Evolutionary conservation across 768 basidiomycete genomes (phyloP).

Genomic region (Psilocybe cyanescens): DNA sequence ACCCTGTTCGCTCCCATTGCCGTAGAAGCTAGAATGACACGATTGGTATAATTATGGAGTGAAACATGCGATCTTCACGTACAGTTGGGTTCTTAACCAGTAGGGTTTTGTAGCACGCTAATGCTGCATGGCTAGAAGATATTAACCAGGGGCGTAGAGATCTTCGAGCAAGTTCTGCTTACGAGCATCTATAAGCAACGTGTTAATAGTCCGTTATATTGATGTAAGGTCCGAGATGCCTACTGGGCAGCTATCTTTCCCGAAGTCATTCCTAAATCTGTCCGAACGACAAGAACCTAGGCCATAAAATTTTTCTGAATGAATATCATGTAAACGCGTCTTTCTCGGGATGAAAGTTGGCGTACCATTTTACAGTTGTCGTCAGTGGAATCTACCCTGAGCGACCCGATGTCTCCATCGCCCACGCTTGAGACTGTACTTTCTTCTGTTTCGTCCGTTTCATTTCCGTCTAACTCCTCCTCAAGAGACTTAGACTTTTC

Average conservation of each 20-base stretch:
- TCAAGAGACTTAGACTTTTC: conserved; percentile 4
- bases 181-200: conserved; percentile 47
- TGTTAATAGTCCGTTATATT: conserved; percentile 4
- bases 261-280: conserved; percentile 69
- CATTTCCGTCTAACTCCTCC: conserved; percentile 24
- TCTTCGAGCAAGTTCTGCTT: conserved; percentile 19
- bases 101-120: conserved; percentile 92
- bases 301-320: conserved; percentile 12
- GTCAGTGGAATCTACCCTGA: conserved; percentile 39
- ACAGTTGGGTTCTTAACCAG: conserved; percentile 76
- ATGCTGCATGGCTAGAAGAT: conserved; percentile 77
- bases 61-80: conserved; percentile 5
- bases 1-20: conserved; percentile 94
- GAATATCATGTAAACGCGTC: conserved; percentile 15
- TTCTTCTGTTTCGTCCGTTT: conserved; percentile 30
- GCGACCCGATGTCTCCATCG: conserved; percentile 22
- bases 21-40: conserved; percentile 58
- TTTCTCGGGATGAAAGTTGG: conserved; percentile 5
- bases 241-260: conserved; percentile 88
- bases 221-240: conserved; percentile 27
- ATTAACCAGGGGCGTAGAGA: neutral
- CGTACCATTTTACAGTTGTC: conserved; percentile 59
- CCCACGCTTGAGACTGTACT: conserved; percentile 18
- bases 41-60: neutral
- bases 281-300: conserved; percentile 63